Conservation (phyloP, 1,284 basidiomycete species). For the Malassezia globosa region DNA sequence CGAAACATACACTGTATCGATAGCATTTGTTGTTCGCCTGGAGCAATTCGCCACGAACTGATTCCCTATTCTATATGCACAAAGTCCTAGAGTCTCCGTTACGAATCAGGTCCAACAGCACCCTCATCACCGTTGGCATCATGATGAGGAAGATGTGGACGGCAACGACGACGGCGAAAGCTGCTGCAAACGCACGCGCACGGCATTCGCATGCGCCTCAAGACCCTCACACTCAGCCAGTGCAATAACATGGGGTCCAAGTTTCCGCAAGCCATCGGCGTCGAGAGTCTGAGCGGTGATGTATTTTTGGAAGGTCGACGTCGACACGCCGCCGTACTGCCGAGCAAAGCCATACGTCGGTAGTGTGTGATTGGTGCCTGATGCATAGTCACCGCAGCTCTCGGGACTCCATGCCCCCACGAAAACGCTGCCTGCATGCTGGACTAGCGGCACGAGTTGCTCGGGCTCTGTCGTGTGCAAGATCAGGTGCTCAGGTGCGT, state of each 20-base stretch:
- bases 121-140: too few species aligned
- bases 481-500: conserved; percentile 62
- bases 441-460: conserved; percentile 29
- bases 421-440: conserved; percentile 73
- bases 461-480: conserved; percentile 32
- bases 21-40: too few species aligned
- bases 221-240: conserved; percentile 90
- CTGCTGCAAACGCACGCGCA: conserved; percentile 42
- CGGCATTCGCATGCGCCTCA: conserved; percentile 68
- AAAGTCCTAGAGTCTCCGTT: too few species aligned
- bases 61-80: too few species aligned
- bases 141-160: too few species aligned
- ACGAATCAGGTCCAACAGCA: too few species aligned
- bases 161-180: too few species aligned
- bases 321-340: conserved; percentile 96
- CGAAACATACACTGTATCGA: too few species aligned
- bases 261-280: conserved; percentile 59
- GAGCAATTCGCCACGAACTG: too few species aligned
- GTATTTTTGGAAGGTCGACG: conserved; percentile 93
- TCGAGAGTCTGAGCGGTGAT: conserved; percentile 92
- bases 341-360: conserved; percentile 67
- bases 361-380: conserved; percentile 90
- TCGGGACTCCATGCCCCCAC: conserved; percentile 64
- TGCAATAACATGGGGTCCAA: conserved; percentile 81
- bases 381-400: conserved; percentile 96